A percentile compares a stretch with the other conserved stretches of the same genome.
These are phyloP conservation scores for Entophlyctis luteolus DNA, from an alignment of 192 early-diverging fungal species.

Conservation along the genomic window DNA sequence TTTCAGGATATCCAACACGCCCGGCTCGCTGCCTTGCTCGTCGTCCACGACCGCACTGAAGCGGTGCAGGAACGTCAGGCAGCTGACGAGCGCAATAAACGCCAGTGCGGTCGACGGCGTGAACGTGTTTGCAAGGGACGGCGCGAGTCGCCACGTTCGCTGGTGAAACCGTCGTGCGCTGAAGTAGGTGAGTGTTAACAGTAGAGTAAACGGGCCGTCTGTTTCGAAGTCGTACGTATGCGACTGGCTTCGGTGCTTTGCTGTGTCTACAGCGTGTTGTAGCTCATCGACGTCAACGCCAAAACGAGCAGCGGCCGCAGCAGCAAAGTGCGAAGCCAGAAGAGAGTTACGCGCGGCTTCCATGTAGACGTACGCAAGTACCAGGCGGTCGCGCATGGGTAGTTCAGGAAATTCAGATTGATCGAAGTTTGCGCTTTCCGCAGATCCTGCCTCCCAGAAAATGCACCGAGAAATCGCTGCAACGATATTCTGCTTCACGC, in stretches of 20 bases:
- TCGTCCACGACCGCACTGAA: conserved; percentile 3
- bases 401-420: neutral
- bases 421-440: neutral
- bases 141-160: neutral
- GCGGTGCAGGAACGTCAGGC: neutral
- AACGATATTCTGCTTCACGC: neutral
- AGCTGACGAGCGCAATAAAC: neutral
- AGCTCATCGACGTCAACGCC: too few species aligned
- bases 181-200: neutral
- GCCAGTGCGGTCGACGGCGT: neutral
- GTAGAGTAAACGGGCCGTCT: neutral
- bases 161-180: neutral
- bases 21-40: neutral
- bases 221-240: too few species aligned
- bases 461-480: neutral
- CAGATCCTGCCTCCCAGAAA: neutral
- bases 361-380: conserved; percentile 1
- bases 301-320: neutral
- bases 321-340: neutral
- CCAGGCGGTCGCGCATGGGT: neutral
- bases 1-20: neutral
- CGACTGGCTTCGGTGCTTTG: too few species aligned
- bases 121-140: neutral
- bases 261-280: too few species aligned
- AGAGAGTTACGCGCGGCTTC: neutral